These are phyloP conservation scores for Ogataea nakhonphanomensis DNA, from an alignment of 805 yeast species.

Conservation along the genomic window DNA sequence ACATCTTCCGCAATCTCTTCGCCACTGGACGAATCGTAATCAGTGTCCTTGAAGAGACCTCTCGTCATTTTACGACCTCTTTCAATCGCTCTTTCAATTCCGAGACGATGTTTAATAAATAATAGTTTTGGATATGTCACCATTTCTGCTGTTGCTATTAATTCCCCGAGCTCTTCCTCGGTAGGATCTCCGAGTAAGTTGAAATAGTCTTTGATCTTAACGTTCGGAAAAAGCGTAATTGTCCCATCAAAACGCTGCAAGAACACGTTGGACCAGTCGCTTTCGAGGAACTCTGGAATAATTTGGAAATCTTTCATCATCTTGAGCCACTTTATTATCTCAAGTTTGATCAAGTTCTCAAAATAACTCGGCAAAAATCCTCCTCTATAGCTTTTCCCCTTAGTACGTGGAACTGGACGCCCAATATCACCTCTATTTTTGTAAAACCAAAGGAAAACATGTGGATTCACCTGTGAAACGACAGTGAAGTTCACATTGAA, in stretches of 20 bases:
- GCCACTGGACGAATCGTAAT: slow-evolving; percentile 6
- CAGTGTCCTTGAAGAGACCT: slow-evolving; percentile 14
- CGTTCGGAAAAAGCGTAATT: slow-evolving; percentile 73
- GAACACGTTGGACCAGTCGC: slow-evolving; percentile 79
- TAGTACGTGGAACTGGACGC: slow-evolving; percentile 62
- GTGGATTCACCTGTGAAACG: slow-evolving; percentile 83
- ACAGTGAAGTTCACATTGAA: slow-evolving; percentile 73
- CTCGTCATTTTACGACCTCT: slow-evolving; percentile 38
- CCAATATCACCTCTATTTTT: slow-evolving; percentile 82
- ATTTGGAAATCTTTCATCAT: slow-evolving; percentile 62
- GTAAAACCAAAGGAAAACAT: slow-evolving; percentile 68
- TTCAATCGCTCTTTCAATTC: slow-evolving; percentile 63
- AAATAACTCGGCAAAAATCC: slow-evolving; percentile 72
- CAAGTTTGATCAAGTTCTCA: slow-evolving; percentile 68
- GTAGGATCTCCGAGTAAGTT: slow-evolving; percentile 68
- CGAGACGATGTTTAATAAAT: slow-evolving; percentile 60
- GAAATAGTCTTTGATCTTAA: slow-evolving; percentile 54
- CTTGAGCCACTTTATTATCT: slow-evolving; percentile 73
- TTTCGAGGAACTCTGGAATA: slow-evolving; percentile 64
- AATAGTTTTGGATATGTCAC: slow-evolving; percentile 64
- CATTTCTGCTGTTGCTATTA: slow-evolving; percentile 60
- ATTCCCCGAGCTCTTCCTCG: slow-evolving; percentile 48
- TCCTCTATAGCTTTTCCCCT: slow-evolving; percentile 62
- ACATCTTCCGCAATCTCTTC: slow-evolving; percentile 5
- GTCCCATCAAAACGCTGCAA: slow-evolving; percentile 72